Evolutionary conservation across 306 rosid genomes (phyloP).

Genomic region (Quercus aquifolioides): DNA sequence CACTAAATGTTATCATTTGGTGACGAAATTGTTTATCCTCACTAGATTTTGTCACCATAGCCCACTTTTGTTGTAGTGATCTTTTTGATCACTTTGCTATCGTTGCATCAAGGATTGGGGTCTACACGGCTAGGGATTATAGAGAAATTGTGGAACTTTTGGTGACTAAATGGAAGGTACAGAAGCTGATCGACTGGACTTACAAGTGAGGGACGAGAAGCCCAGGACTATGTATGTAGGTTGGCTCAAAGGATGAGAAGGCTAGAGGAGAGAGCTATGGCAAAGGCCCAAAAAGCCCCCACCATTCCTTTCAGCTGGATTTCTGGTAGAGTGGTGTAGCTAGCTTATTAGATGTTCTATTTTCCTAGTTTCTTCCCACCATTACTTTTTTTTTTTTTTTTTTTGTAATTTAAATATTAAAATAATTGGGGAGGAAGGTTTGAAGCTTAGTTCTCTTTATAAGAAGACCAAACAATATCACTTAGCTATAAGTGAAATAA

Average conservation of each 20-base stretch:
- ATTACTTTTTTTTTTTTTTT: too few species aligned
- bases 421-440: too few species aligned
- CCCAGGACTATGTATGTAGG: constrained; percentile 72
- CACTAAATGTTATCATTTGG: too few species aligned
- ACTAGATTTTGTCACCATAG: too few species aligned
- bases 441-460: too few species aligned
- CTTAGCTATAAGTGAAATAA: too few species aligned
- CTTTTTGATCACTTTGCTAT: constrained; percentile 66
- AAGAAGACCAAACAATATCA: too few species aligned
- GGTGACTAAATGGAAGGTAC: constrained; percentile 79
- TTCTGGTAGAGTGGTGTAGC: constrained; percentile 25
- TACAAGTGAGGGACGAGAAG: constrained; percentile 65
- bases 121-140: constrained; percentile 79
- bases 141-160: constrained; percentile 70
- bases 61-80: too few species aligned
- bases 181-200: constrained; percentile 45
- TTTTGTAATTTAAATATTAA: too few species aligned
- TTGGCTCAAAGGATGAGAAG: constrained; percentile 64
- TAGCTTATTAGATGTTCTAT: too few species aligned
- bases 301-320: constrained; percentile 59
- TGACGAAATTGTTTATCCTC: too few species aligned
- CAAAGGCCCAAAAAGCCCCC: constrained; percentile 45
- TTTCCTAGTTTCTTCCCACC: too few species aligned
- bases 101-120: constrained; percentile 71
- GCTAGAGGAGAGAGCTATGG: constrained; percentile 74